Evolutionary conservation across 306 rosid species (phyloP).

Genomic region (Lablab purpureus): DNA sequence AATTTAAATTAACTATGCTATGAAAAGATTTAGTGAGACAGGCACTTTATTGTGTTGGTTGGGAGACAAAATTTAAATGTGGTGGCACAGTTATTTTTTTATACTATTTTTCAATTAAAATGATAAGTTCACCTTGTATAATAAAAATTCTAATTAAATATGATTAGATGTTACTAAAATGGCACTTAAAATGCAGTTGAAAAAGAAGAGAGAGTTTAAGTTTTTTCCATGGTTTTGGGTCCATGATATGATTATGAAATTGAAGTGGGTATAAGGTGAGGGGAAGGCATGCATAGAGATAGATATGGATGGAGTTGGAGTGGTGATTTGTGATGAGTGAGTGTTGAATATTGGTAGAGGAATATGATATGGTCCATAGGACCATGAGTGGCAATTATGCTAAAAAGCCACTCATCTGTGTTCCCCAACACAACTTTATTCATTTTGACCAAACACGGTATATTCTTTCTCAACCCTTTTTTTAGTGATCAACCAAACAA

Average conservation of each 20-base stretch:
- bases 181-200: too few relatives aligned
- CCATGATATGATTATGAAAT: slow-evolving; percentile 16
- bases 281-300: not conserved
- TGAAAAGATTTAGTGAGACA: too few relatives aligned
- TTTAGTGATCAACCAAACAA: too few relatives aligned
- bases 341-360: slow-evolving; percentile 22
- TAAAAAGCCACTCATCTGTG: slow-evolving; percentile 40
- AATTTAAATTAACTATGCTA: too few relatives aligned
- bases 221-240: not conserved
- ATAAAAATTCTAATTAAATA: too few relatives aligned
- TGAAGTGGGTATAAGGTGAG: slow-evolving; percentile 36
- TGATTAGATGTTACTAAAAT: too few relatives aligned
- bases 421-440: slow-evolving; percentile 42
- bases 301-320: slow-evolving; percentile 10
- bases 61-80: too few relatives aligned
- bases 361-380: slow-evolving; percentile 38
- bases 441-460: slow-evolving; percentile 42
- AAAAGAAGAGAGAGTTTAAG: too few relatives aligned
- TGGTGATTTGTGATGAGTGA: slow-evolving; percentile 17
- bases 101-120: too few relatives aligned
- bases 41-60: too few relatives aligned
- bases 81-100: too few relatives aligned
- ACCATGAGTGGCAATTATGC: slow-evolving; percentile 43
- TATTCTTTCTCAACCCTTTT: slow-evolving; percentile 28
- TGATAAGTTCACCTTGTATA: too few relatives aligned